Evolutionary conservation across 345 rosid genomes (phyloP).

Genomic region (Populus euphratica): DNA sequence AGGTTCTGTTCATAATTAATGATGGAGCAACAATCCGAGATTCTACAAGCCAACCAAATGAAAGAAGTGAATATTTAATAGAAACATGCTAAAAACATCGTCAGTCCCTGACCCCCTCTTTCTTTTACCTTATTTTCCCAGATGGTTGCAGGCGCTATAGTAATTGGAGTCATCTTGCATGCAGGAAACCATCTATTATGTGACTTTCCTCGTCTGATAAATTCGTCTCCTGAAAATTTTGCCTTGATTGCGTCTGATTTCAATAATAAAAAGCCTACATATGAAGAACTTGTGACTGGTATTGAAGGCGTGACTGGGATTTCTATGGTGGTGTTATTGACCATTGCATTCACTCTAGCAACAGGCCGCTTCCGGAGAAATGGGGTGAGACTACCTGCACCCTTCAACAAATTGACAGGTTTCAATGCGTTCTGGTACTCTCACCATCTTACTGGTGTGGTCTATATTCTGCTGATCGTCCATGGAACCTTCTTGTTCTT

Average conservation of each 20-base stretch:
- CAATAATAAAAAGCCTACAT: slow-evolving; percentile 58
- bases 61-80: not conserved
- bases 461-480: slow-evolving; percentile 69
- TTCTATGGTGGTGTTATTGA: slow-evolving; percentile 62
- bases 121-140: slow-evolving; percentile 22
- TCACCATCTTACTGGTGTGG: slow-evolving; percentile 77
- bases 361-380: slow-evolving; percentile 63
- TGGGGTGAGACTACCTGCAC: slow-evolving; percentile 64
- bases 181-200: slow-evolving; percentile 73
- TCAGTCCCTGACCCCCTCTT: not conserved
- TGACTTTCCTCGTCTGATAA: slow-evolving; percentile 68
- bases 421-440: slow-evolving; percentile 98
- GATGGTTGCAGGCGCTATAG: slow-evolving; percentile 76
- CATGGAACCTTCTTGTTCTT: slow-evolving; percentile 79
- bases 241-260: slow-evolving; percentile 56
- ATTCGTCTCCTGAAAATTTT: slow-evolving; percentile 58
- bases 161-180: slow-evolving; percentile 59
- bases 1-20: too few species aligned
- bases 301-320: slow-evolving; percentile 79
- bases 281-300: slow-evolving; percentile 50
- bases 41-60: not conserved
- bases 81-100: too few species aligned
- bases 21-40: too few species aligned
- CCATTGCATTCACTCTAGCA: slow-evolving; percentile 66
- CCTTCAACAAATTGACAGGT: slow-evolving; percentile 77